Evolutionary conservation across 2,329 filamentous ascomycete species (phyloP), one percentile per base, ranked within the genome.

Genomic region (Lomentospora prolificans): DNA sequence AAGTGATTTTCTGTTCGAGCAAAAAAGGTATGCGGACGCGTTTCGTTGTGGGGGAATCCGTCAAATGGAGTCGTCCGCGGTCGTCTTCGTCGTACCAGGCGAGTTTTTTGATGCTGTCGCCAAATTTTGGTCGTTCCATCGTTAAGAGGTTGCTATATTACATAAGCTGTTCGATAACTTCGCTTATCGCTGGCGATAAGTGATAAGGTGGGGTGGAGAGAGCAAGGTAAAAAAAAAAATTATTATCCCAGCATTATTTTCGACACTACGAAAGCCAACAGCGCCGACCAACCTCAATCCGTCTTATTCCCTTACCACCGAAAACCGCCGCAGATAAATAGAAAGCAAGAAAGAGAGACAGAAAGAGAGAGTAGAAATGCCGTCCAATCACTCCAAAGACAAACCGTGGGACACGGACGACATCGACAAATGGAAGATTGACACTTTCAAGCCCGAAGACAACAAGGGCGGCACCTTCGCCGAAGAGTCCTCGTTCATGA

Each of bases 351-450:
- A n/a, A n/a, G n/a, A n/a, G n/a, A n/a, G n/a, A n/a, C n/a, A n/a
- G n/a, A n/a, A n/a, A n/a, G n/a, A n/a, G n/a, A n/a, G n/a, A n/a
- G n/a, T n/a, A n/a, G n/a, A n/a, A 36, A 90, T 96, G 90, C 90
- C 90, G 60, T 94, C 89, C 28, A 95, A 87, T 61, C 84, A 96
- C 73, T 87, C 96, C 60, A 86, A 82, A 62, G 89, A 95, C 3
- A 96, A 96, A 71, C 88, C 90, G 56, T 95, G 91, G 91, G 91
- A 96, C 66, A 95, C 91, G 57, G 91, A 95, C 60, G 94, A 96
- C 66, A 89, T 97, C 61, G 92, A 97, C 74, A 95, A 96, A 70
- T 97, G 90, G 90, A 92, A 90, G 83, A 75, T 91, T 64, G 90
- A 96, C 39, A 73, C 84, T 27, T 97, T 97, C 73, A 92, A 84